Evolutionary conservation across 2,329 filamentous ascomycete species (phyloP).

Genomic region (Stagonosporopsis chrysanthemi): DNA sequence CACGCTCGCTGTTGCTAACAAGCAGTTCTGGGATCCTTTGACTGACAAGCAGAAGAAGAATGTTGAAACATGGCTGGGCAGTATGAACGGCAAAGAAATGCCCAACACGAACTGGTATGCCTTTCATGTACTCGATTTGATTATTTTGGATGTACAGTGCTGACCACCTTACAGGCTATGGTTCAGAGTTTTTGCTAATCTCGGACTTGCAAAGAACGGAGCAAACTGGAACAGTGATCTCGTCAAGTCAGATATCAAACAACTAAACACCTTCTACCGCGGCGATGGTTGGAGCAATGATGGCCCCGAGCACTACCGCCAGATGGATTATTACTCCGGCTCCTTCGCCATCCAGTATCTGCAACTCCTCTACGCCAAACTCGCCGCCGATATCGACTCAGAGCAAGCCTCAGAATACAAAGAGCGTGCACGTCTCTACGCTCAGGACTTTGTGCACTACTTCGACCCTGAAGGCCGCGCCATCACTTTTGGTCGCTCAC

Average conservation of each 20-base stretch:
- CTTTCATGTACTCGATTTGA: not conserved
- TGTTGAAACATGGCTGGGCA: slow-evolving; percentile 75
- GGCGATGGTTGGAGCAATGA: slow-evolving; percentile 85
- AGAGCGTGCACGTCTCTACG: slow-evolving; percentile 69
- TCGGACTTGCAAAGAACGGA: slow-evolving; percentile 77
- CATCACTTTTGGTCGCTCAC: slow-evolving; percentile 78
- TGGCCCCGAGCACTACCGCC: slow-evolving; percentile 77
- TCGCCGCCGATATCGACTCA: slow-evolving; percentile 71
- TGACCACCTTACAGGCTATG: slow-evolving; percentile 67
- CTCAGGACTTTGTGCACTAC: slow-evolving; percentile 77
- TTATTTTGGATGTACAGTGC: slow-evolving; percentile 2
- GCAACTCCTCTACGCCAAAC: slow-evolving; percentile 77
- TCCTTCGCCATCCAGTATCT: slow-evolving; percentile 84
- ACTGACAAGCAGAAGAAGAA: slow-evolving; percentile 68
- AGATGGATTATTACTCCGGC: slow-evolving; percentile 87
- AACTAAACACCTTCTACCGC: slow-evolving; percentile 82
- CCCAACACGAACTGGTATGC: slow-evolving; percentile 69
- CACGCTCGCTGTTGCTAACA: slow-evolving; percentile 71
- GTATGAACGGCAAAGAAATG: slow-evolving; percentile 79
- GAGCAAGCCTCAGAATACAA: slow-evolving; percentile 73
- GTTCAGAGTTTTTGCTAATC: slow-evolving; percentile 85
- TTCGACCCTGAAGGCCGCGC: slow-evolving; percentile 75
- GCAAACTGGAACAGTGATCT: slow-evolving; percentile 73
- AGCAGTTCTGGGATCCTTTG: slow-evolving; percentile 71
- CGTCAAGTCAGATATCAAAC: slow-evolving; percentile 77